Evolutionary conservation across 257 asterid species (phyloP).

Genomic region (Solanum commersonii): DNA sequence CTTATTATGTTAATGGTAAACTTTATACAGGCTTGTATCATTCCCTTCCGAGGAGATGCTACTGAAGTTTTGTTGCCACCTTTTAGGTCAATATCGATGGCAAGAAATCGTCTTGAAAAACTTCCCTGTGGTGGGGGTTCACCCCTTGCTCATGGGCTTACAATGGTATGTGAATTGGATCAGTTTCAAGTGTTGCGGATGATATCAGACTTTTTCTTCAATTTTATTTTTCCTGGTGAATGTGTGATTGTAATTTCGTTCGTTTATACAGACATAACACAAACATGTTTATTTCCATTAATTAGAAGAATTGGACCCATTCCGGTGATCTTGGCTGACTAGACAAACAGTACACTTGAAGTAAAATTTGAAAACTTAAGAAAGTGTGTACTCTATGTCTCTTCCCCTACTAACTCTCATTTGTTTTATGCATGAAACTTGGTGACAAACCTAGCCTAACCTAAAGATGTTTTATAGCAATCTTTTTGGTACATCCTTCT

Average conservation of each 20-base stretch:
- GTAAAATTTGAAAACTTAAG: no score
- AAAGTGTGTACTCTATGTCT: neutral
- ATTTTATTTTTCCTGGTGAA: no score
- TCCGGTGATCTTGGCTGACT: no score
- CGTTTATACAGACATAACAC: no score
- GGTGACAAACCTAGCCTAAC: neutral
- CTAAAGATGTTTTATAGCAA: neutral
- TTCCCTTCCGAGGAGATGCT: conserved; percentile 97
- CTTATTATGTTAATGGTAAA: neutral
- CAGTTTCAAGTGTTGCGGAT: neutral
- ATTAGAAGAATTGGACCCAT: no score
- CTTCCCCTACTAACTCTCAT: neutral
- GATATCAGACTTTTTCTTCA: neutral
- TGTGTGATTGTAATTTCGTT: no score
- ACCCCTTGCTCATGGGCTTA: conserved; percentile 97
- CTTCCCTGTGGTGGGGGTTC: conserved; percentile 99
- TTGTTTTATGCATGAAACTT: neutral
- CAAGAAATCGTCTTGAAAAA: conserved; percentile 93
- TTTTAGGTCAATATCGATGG: conserved; percentile 95
- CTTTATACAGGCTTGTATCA: conserved; percentile 63
- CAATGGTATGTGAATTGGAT: conserved; percentile 46
- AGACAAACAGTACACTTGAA: no score
- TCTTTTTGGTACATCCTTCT: neutral
- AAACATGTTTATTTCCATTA: no score
- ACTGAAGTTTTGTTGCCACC: conserved; percentile 98